Base-by-base conservation (phyloP, 2,329 filamentous ascomycete species). In the Aspergillus quadricinctus region DNA sequence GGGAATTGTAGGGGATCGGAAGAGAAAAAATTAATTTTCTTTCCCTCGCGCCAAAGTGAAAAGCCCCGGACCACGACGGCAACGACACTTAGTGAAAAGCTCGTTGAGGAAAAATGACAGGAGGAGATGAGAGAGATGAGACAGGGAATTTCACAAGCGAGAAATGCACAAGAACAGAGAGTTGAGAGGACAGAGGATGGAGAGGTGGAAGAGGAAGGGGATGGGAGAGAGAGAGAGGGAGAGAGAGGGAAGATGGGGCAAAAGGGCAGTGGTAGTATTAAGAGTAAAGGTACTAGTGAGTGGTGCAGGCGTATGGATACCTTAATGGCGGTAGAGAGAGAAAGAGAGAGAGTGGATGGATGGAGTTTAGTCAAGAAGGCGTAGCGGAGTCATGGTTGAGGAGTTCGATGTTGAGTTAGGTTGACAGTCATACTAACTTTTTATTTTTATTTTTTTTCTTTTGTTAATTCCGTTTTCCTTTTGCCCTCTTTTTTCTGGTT, bases 51-150 rank as follows among this genome's bases (percentile, higher is more conserved):
- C 63, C 59, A 55, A 66, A 61, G 60, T 62, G 49, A 60, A 65
- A 61, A 56, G 57, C 61, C 60, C 64, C 57, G 56, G 59, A 57
- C 61, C 61, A 71, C 64, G 58, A 65, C 57, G 64, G 64, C 69
- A 77, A 78, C 77, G 76, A 79, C 72, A 75, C 77, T 78, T 79
- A 78, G 75, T 78, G 73, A 79, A 79, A 79, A 78, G 77, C 75
- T 79, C 77, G 77, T 76, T 74, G 68, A 56, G 55, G 57, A 55
- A 54, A 61, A 59, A 57, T 60, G 63, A 61, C 57, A 61, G 58
- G 62, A 56, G 60, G 53, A 63, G 52, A 31, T 23, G 83, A 59
- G 76, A 81, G 61, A 81, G 88, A 55, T 54, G 52, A 59, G 57
- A 60, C 55, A 57, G 52, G 51, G 25, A 28, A 52, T 29, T 37